Evolutionary conservation across 2,329 filamentous ascomycete genomes (phyloP), one percentile per base, ranked within the genome.

Genomic region (Neofusicoccum laricinum): DNA sequence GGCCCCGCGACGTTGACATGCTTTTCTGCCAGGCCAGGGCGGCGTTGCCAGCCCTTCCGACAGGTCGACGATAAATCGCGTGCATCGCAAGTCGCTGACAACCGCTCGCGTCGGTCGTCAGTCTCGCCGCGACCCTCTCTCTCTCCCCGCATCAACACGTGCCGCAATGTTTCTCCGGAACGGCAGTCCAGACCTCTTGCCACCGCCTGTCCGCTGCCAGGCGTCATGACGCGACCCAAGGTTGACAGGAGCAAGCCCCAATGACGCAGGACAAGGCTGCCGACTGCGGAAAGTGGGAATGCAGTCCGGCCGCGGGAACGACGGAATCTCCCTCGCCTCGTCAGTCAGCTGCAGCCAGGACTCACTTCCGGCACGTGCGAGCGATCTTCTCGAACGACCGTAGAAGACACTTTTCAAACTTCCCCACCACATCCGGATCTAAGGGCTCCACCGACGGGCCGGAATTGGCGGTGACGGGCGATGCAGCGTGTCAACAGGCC

Each of bases 391-490:
- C 55, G 55, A 59, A 59, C 30, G 30, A 45, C 41, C 40, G 11
- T 59, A 34, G 55, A 59, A 59, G 30, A 12, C 36, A 36, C 30
- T 25, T 25, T 45, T 46, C 34, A 15, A 11, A 34, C 7, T 46
- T 36, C 21, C 55, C 55, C 38, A n/a, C 41, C 55, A 46, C 41
- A 36, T 46, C 17, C 15, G 30, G 41, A 38, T 59, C n/a, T 25
- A 14, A 12, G 40, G 53, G 55, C 30, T 59, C 55, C 55, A 59
- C 55, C 38, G 30, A 45, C 10, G 21, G 25, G 41, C 41, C 41
- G 21, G 38, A 57, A 45, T 38, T 34, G n/a, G 38, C 38, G 53
- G 55, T 59, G 55, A 59, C 55, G 55, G 30, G 51, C 36, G 55
- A 46, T 10, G 55, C 2, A 25, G 30, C 41, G 30, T 34, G 17